Percentiles rank a stretch among this genome's conserved stretches.
Evolutionary conservation across 768 basidiomycete species (phyloP).

Genomic region (Hypholoma fasciculare): DNA sequence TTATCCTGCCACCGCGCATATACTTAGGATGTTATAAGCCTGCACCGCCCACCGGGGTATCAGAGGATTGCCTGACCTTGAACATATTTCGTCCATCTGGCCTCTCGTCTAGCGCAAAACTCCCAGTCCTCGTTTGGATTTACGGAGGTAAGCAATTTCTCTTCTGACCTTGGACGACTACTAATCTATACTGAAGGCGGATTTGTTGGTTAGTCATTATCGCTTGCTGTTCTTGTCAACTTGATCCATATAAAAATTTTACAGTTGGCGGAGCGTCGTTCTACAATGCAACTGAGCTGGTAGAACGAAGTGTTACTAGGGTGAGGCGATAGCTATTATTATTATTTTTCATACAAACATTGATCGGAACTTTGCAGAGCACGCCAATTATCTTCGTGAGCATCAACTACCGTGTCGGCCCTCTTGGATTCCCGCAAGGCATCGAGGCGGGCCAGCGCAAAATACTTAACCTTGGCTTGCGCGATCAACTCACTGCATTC

Average conservation of each 20-base stretch:
- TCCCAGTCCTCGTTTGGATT: conserved; percentile 33
- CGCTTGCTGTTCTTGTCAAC: too few relatives aligned
- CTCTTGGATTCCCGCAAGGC: conserved; percentile 42
- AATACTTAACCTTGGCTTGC: conserved; percentile 40
- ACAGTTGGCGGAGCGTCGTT: conserved; percentile 14
- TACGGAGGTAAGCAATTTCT: conserved; percentile 11
- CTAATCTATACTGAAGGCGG: conserved; percentile 9
- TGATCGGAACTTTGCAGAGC: conserved; percentile 20
- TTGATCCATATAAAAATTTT: neutral
- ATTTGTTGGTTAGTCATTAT: conserved; percentile 4
- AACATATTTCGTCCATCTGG: conserved; percentile 53
- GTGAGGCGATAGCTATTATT: conserved; percentile 12
- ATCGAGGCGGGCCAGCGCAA: conserved; percentile 20
- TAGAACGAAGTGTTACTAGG: conserved; percentile 29
- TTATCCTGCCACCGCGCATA: neutral
- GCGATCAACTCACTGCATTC: conserved; percentile 41
- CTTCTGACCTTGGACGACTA: neutral
- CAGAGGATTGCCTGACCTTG: conserved; percentile 59
- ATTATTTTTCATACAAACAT: neutral
- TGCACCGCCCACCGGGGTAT: conserved; percentile 31
- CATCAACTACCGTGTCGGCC: conserved; percentile 38
- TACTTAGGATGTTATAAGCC: neutral
- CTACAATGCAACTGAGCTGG: conserved; percentile 30
- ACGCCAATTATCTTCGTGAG: conserved; percentile 39
- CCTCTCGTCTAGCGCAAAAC: conserved; percentile 15